A percentile compares a stretch with the other conserved stretches of the same genome.
Evolutionary conservation across 495 filamentous ascomycete species (phyloP).

Genomic region (Ascodesmis nigricans): DNA sequence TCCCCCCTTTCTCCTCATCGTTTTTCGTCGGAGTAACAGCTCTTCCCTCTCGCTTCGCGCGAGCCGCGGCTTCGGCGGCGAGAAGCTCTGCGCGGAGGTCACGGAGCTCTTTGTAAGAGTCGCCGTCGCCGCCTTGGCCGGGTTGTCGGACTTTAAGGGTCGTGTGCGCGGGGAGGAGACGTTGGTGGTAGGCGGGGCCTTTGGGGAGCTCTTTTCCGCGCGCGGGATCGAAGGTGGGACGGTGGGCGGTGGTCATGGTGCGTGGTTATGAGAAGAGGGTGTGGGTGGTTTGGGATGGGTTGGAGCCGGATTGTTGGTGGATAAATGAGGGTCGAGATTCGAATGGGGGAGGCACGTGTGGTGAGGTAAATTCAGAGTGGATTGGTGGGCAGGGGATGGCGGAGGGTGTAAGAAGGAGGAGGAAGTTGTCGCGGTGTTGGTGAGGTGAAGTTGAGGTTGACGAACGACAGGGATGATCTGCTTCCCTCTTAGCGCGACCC

Average conservation of each 20-base stretch:
- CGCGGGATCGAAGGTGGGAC: slow-evolving; percentile 87
- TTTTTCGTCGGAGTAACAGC: background rate
- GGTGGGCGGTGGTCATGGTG: slow-evolving; percentile 38
- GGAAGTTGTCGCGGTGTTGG: no score
- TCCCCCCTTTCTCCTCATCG: slow-evolving; percentile 19
- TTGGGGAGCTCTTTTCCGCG: slow-evolving; percentile 86
- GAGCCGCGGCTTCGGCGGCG: slow-evolving; percentile 67
- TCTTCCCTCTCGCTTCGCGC: slow-evolving; percentile 39
- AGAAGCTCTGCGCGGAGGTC: slow-evolving; percentile 84
- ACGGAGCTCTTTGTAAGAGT: slow-evolving; percentile 36
- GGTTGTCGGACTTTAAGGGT: slow-evolving; percentile 73
- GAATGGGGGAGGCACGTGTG: no score
- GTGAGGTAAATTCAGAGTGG: no score
- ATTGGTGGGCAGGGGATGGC: no score
- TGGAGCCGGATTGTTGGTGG: background rate
- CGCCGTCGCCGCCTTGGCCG: slow-evolving; percentile 72
- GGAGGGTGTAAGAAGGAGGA: no score
- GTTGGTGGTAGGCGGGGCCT: slow-evolving; percentile 89
- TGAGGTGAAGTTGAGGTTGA: no score
- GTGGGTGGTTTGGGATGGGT: background rate
- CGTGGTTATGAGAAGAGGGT: slow-evolving; percentile 18
- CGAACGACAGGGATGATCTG: no score
- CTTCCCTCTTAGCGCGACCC: no score
- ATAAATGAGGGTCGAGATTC: no score
- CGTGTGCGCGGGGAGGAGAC: slow-evolving; percentile 78